Conservation (phyloP, 1,284 basidiomycete genomes). For the Rhodotorula glutinis region DNA sequence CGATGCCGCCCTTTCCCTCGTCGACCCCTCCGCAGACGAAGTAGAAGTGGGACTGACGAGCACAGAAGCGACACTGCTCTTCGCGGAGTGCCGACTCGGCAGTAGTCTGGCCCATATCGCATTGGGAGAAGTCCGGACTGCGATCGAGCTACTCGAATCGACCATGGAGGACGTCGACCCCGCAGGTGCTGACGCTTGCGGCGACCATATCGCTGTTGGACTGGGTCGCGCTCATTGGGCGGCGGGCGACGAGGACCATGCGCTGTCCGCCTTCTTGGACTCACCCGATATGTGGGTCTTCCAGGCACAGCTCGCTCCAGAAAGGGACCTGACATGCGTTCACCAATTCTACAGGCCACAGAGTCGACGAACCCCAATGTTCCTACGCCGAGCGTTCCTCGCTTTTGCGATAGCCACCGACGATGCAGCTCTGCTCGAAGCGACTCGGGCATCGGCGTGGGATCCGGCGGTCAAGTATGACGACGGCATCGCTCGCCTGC, state of each 20-base stretch:
- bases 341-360: background rate
- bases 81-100: constrained; percentile 33
- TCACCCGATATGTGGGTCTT: constrained; percentile 24
- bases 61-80: constrained; percentile 24
- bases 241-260: constrained; percentile 28
- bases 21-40: constrained; percentile 47
- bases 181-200: background rate
- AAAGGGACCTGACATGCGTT: background rate
- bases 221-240: constrained; percentile 21
- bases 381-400: constrained; percentile 27
- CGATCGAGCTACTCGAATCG: constrained; percentile 24
- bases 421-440: constrained; percentile 18
- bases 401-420: constrained; percentile 30
- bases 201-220: constrained; percentile 17
- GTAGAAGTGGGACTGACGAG: constrained; percentile 15
- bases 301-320: background rate
- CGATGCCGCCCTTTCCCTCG: constrained; percentile 68
- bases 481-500: constrained; percentile 11
- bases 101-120: constrained; percentile 21
- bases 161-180: constrained; percentile 33
- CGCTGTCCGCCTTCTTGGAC: constrained; percentile 26
- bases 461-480: constrained; percentile 29
- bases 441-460: background rate
- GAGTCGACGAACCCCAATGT: constrained; percentile 21
- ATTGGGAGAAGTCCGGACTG: constrained; percentile 19